These are phyloP conservation scores for Aspergillus hortae DNA, from an alignment of 2,329 filamentous ascomycete genomes.

Conservation along the genomic window DNA sequence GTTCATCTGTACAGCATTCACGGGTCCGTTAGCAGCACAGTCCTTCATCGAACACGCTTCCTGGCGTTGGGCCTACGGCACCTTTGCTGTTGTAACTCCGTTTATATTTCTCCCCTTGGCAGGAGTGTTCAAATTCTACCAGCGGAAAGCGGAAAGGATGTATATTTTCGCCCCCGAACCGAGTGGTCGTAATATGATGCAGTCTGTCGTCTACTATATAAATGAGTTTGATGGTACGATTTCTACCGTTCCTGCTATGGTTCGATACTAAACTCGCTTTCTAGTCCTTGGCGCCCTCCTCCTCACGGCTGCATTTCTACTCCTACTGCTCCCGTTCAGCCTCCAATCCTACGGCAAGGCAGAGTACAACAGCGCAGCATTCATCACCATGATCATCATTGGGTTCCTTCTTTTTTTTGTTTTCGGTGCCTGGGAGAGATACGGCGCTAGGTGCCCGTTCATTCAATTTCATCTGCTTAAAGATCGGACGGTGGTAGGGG, in stretches of 20 bases:
- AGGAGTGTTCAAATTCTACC: slow-evolving; percentile 53
- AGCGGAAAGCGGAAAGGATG: slow-evolving; percentile 54
- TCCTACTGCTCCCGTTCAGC: slow-evolving; percentile 4
- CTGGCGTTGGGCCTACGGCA: slow-evolving; percentile 63
- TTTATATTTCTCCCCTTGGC: slow-evolving; percentile 55
- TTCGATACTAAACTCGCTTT: neutral
- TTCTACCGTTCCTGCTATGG: neutral
- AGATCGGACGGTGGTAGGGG: slow-evolving; percentile 50
- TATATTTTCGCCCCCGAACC: slow-evolving; percentile 49
- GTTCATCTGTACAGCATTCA: slow-evolving; percentile 59
- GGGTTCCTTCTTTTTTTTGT: slow-evolving; percentile 8
- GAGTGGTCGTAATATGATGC: slow-evolving; percentile 44
- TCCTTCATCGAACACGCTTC: slow-evolving; percentile 49
- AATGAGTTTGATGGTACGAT: slow-evolving; percentile 59
- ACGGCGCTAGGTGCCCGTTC: slow-evolving; percentile 50
- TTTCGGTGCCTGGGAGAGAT: slow-evolving; percentile 56
- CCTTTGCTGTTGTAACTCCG: slow-evolving; percentile 60
- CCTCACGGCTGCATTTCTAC: slow-evolving; percentile 1
- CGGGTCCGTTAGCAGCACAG: slow-evolving; percentile 51
- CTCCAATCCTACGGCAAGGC: slow-evolving; percentile 1
- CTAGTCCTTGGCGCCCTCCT: slow-evolving; percentile 20
- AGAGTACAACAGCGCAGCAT: slow-evolving; percentile 1
- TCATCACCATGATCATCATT: slow-evolving; percentile 3
- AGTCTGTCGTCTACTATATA: slow-evolving; percentile 53
- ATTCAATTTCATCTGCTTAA: slow-evolving; percentile 51